Evolutionary conservation across 1,139 yeast species (phyloP), one percentile per base, ranked within the genome.

Genomic region (Candida sanyaensis): DNA sequence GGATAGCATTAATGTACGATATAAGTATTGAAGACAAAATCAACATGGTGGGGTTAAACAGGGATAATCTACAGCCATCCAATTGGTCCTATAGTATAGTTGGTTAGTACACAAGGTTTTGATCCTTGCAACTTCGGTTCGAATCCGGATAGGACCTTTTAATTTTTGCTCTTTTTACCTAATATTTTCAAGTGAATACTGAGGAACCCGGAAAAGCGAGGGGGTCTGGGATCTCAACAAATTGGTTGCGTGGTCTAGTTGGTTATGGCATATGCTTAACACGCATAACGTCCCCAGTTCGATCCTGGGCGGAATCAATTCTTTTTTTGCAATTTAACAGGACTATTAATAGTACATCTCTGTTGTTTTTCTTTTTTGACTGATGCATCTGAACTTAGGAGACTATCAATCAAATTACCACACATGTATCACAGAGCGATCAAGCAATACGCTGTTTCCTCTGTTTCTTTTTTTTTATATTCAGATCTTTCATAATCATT

Each of bases 281-380:
- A 89, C 96, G 96, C 96, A 87, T 92, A 87, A 88, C 92, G 96
- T 90, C 96, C 96, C 96, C 96, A 88, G 97, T 90, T 90, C 97
- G 96, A 90, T 87, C 96, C 97, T 89, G 97, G 96, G 96, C 90
- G 86, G 83, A 88, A 87, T 88, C 96, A 90, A 62, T 64, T 55
- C 55, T 64, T 65, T 62, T 57, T 51, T 45, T 26, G 28, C 28
- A 26, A 8, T 4, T 26, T 26, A 2, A 6, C 9, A 6, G 28
- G 2, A 26, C 28, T 8, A 6, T 26, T 5, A 26, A 26, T 6
- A n/a, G 28, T 8, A 26, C n/a, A 8, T 6, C 28, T 5, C 2
- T 17, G 21, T 26, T 26, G 2, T 26, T 26, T 4, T 26, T 26
- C 9, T 26, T 6, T 6, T 6, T 26, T 26, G 6, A 4, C 6